Evolutionary conservation across 768 basidiomycete genomes (phyloP), one percentile per base, ranked within the genome.

Genomic region (Phaeolepiota aurea): DNA sequence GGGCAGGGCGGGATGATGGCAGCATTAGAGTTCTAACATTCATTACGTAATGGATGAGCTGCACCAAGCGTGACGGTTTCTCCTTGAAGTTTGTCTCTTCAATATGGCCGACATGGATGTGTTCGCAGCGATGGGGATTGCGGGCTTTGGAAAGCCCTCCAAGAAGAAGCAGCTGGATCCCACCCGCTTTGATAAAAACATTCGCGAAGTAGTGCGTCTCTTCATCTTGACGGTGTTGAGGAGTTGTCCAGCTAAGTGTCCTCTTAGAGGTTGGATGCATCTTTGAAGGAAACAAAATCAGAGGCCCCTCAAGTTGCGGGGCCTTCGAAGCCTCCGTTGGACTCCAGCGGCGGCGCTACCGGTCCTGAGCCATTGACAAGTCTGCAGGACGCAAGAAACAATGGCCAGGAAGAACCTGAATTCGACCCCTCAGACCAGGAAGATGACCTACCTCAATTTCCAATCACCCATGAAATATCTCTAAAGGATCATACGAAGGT

Each of bases 401-500:
- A n/a, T n/a, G n/a, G n/a, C n/a, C 18, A 53, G 28, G 60, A 65
- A 43, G 74, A 76, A 52, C 74, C 75, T 23, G 79, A 79, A 58
- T 79, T 69, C 43, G 73, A 80, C 48, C 74, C 71, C 56, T 77
- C 50, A 56, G 76, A 76, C 32, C 61, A 63, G 14, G 70, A 72
- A 36, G 62, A 62, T 9, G 76, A 77, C 41, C 53, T 64, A 32
- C 76, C 79, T 32, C 69, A 71, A 39, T 87, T 94, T 54, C 96
- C 96, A 15, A 76, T 80, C 20, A 84, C 90, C 4, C 94, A 98
- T 57, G 93, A 98, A 66, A 75, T 94, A 41, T 62, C 77, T 9
- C 72, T 98, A 54, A 96, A 94, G 61, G 93, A 98, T 62, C 96
- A 99, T 57, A 83, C 77, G 11, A 99, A 98, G 66, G 90, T 96